Percentiles rank a stretch among this genome's conserved stretches.
These are phyloP conservation scores for Coffea canephora DNA, from an alignment of 257 asterid genomes.

Conservation along the genomic window DNA sequence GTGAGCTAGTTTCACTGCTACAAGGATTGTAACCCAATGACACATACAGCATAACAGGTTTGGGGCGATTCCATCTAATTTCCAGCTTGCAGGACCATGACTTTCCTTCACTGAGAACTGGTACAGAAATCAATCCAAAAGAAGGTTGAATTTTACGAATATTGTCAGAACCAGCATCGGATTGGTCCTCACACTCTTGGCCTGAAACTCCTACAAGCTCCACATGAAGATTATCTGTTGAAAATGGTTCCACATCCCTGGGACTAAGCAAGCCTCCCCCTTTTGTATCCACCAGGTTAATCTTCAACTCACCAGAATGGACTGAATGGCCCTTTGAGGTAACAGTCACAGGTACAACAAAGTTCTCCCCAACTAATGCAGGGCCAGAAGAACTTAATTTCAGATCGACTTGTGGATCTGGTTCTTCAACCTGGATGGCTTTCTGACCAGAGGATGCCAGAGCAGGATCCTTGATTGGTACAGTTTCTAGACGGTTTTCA, in stretches of 20 bases:
- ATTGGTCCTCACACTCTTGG: slow-evolving; percentile 35
- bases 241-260: slow-evolving; percentile 74
- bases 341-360: slow-evolving; percentile 77
- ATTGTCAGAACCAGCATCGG: slow-evolving; percentile 47
- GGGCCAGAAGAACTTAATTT: slow-evolving; percentile 74
- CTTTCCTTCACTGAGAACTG: slow-evolving; percentile 63
- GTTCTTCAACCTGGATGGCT: slow-evolving; percentile 96
- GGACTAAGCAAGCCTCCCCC: slow-evolving; percentile 98
- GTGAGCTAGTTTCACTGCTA: slow-evolving; percentile 53
- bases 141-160: slow-evolving; percentile 90
- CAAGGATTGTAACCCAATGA: slow-evolving; percentile 79
- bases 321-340: slow-evolving; percentile 86
- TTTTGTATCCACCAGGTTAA: slow-evolving; percentile 91
- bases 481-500: slow-evolving; percentile 77
- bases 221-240: slow-evolving; percentile 84
- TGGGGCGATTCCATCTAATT: slow-evolving; percentile 95
- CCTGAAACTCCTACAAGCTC: slow-evolving; percentile 78
- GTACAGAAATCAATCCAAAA: slow-evolving; percentile 88
- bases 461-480: slow-evolving; percentile 81
- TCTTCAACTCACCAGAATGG: slow-evolving; percentile 88
- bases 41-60: slow-evolving; percentile 90
- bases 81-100: slow-evolving; percentile 89
- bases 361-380: slow-evolving; percentile 90
- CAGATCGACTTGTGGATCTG: slow-evolving; percentile 95
- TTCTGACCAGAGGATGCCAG: slow-evolving; percentile 94